Conservation (phyloP, 2,329 filamentous ascomycete species). For the Tothia fuscella region DNA sequence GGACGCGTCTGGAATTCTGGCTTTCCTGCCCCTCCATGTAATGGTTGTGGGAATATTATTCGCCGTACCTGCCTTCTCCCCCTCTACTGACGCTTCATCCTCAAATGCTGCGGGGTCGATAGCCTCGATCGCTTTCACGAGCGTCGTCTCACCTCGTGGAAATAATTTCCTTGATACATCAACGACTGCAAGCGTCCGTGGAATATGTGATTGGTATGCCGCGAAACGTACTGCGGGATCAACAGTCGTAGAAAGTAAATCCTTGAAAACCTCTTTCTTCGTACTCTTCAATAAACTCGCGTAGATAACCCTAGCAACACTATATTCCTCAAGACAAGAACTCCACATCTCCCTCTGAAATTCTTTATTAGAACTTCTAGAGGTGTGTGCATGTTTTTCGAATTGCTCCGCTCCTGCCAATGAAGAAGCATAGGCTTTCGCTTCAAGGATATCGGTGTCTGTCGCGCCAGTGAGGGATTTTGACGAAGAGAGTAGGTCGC, state of each 20-base stretch:
- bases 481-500: conserved; percentile 50
- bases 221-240: conserved; percentile 92
- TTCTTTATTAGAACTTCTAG: conserved; percentile 24
- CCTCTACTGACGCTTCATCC: conserved; percentile 2
- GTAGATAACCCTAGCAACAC: conserved; percentile 72
- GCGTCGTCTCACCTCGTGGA: conserved; percentile 46
- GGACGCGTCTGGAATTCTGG: conserved; percentile 82
- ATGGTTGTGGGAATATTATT: conserved; percentile 60
- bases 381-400: conserved; percentile 58
- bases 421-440: conserved; percentile 68
- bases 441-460: conserved; percentile 66
- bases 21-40: conserved; percentile 73
- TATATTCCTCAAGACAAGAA: conserved; percentile 60
- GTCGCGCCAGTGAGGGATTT: conserved; percentile 51
- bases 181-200: conserved; percentile 70
- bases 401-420: conserved; percentile 68
- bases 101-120: conserved; percentile 50
- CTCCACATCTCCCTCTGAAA: conserved; percentile 52
- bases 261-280: conserved; percentile 70
- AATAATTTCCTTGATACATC: conserved; percentile 72
- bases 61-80: conserved; percentile 13
- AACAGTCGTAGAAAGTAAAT: conserved; percentile 72
- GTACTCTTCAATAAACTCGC: conserved; percentile 54
- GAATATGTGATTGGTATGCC: conserved; percentile 81
- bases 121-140: conserved; percentile 57